Evolutionary conservation across 2,329 filamentous ascomycete genomes (phyloP), one percentile per base, ranked within the genome.

Genomic region (Amphichorda felina): DNA sequence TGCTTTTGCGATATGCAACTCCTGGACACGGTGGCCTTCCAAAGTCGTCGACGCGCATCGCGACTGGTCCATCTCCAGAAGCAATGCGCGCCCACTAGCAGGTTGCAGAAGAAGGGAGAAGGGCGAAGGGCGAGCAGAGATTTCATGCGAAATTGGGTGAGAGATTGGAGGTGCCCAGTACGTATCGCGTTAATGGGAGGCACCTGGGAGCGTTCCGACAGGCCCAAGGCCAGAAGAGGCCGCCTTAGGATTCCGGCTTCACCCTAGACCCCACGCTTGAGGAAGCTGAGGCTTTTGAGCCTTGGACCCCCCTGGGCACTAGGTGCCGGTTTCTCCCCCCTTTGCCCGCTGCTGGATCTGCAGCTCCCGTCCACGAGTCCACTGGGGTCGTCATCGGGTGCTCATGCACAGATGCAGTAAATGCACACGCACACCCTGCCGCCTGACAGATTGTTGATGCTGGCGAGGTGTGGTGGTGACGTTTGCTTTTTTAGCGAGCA

Each of bases 231-330:
- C 21, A 10, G 6, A 10, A 10, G 21, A 6, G 35, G 16, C 13
- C 19, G 7, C 15, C 31, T 22, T 8, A 13, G 16, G 22, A n/a
- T 36, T 36, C 35, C 35, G 35, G 16, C 26, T 36, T 36, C 28
- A 11, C 27, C 35, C 35, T 36, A 22, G 27, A 14, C 35, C 22
- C 35, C 35, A 36, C 35, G 31, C n/a, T n/a, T n/a, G n/a, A n/a
- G n/a, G n/a, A n/a, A n/a, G n/a, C n/a, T n/a, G n/a, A n/a, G n/a
- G n/a, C n/a, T n/a, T n/a, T n/a, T n/a, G n/a, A n/a, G n/a, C n/a
- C n/a, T n/a, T 7, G 27, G 27, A 29, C 13, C 27, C 6, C 13
- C n/a, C n/a, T n/a, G n/a, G n/a, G 27, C 7, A 29, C 27, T 7
- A 29, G 13, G n/a, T 6, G 27, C 30, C 36, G 30, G 30, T 28